A percentile compares a stretch with the other conserved stretches of the same genome.
Evolutionary conservation across 768 basidiomycete species (phyloP).

Genomic region (Boletus fagicola): DNA sequence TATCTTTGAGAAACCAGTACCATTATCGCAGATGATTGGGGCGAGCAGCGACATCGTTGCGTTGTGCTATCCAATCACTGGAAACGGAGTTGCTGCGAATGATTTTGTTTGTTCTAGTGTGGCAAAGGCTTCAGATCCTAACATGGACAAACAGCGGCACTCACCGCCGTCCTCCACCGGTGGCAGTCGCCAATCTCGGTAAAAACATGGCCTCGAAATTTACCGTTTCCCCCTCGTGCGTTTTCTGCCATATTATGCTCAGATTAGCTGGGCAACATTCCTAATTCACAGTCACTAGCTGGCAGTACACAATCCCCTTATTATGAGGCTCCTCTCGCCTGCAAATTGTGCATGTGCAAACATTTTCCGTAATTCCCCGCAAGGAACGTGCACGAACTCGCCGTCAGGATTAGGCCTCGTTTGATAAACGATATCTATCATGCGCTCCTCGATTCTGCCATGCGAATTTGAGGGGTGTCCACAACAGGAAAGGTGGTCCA

Average conservation of each 20-base stretch:
- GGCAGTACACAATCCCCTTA: not conserved
- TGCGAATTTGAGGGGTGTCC: not conserved
- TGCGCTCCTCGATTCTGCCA: not conserved
- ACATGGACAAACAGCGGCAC: constrained; percentile 21
- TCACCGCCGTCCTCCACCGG: not conserved
- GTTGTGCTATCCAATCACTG: constrained; percentile 10
- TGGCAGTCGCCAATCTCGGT: not conserved
- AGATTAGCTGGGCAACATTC: too few species aligned
- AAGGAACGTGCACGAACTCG: not conserved
- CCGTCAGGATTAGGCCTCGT: not conserved
- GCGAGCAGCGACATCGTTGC: constrained; percentile 76
- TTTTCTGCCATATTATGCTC: not conserved
- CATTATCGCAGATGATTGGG: constrained; percentile 97
- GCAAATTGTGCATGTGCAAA: not conserved
- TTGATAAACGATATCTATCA: not conserved
- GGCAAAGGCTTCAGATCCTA: constrained; percentile 26
- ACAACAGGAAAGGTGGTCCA: not conserved
- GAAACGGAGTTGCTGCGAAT: constrained; percentile 15
- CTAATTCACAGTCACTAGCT: not conserved
- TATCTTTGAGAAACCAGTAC: constrained; percentile 95
- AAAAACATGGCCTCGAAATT: not conserved
- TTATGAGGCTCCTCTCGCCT: not conserved
- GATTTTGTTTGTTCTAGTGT: constrained; percentile 23
- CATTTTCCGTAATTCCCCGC: not conserved
- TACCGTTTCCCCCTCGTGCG: not conserved